A percentile compares a stretch with the other conserved stretches of the same genome.
Conservation (phyloP, 2,329 filamentous ascomycete species). For the Penicillium sclerotigenum region DNA sequence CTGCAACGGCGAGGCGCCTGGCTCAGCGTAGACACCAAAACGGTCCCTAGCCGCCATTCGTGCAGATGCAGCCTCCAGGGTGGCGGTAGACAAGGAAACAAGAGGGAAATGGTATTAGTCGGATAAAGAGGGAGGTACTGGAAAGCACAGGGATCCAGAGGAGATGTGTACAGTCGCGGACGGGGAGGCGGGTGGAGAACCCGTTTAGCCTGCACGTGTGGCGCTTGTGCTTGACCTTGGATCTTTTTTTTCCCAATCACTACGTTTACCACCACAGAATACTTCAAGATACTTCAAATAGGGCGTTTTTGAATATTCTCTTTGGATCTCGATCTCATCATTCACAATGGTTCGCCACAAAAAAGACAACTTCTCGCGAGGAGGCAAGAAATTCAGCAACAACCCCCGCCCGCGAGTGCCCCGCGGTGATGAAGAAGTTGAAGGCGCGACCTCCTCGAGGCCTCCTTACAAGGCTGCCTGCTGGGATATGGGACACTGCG, state of each 20-base stretch:
- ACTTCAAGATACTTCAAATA: background rate
- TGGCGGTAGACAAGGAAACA: conserved; percentile 28
- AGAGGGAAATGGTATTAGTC: conserved; percentile 4
- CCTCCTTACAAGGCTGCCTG: conserved; percentile 83
- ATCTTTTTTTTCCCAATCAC: conserved; percentile 6
- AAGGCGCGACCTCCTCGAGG: conserved; percentile 33
- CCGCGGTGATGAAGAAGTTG: conserved; percentile 43
- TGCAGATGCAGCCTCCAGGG: conserved; percentile 91
- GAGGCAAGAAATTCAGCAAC: conserved; percentile 68
- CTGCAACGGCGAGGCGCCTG: conserved; percentile 80
- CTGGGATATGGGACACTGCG: conserved; percentile 97
- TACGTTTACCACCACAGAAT: background rate
- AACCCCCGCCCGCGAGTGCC: conserved; percentile 55
- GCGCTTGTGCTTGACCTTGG: conserved; percentile 21
- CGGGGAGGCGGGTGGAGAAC: conserved; percentile 22
- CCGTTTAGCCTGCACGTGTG: conserved; percentile 27
- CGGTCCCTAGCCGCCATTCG: conserved; percentile 93
- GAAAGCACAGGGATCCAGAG: conserved; percentile 12
- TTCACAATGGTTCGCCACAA: conserved; percentile 84
- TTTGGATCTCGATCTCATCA: background rate
- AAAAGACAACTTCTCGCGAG: conserved; percentile 72
- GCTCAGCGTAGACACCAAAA: conserved; percentile 77
- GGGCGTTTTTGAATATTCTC: background rate
- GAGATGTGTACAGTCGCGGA: conserved; percentile 15
- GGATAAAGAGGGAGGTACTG: conserved; percentile 1